Conservation (phyloP, 1,284 basidiomycete genomes). For the Lentinus polychrous region DNA sequence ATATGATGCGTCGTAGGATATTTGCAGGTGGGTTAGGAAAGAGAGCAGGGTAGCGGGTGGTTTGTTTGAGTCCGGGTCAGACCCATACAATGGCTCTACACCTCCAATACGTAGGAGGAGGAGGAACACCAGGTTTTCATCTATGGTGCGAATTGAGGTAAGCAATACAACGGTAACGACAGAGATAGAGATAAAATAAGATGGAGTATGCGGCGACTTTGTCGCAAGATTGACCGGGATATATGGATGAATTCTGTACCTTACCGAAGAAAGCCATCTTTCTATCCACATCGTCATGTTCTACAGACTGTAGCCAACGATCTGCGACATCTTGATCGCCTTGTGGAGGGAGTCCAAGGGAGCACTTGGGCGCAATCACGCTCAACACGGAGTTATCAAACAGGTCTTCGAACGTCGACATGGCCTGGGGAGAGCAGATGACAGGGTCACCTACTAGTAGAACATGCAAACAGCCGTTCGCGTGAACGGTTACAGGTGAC, state of each 20-base stretch:
- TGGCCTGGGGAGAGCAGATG: background rate
- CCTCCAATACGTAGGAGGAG: slow-evolving; percentile 37
- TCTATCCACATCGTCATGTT: slow-evolving; percentile 23
- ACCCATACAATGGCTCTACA: background rate
- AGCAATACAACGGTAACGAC: background rate
- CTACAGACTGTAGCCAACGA: slow-evolving; percentile 47
- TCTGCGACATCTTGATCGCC: slow-evolving; percentile 27
- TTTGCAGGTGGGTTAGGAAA: slow-evolving; percentile 66
- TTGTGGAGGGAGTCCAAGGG: slow-evolving; percentile 50
- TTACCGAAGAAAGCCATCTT: slow-evolving; percentile 71
- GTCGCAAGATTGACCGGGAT: slow-evolving; percentile 4
- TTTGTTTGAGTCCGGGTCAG: slow-evolving; percentile 35
- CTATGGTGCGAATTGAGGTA: slow-evolving; percentile 25
- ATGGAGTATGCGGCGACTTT: slow-evolving; percentile 16
- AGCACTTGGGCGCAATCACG: slow-evolving; percentile 60
- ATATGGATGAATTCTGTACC: slow-evolving; percentile 18
- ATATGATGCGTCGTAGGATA: slow-evolving; percentile 77
- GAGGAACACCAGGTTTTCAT: slow-evolving; percentile 70
- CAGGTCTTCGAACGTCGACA: slow-evolving; percentile 45
- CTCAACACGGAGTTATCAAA: slow-evolving; percentile 59
- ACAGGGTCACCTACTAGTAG: too few relatives aligned
- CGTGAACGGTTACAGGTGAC: too few relatives aligned
- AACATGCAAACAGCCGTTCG: too few relatives aligned
- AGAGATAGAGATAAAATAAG: background rate
- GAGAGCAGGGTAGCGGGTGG: slow-evolving; percentile 54